Conservation (phyloP, 306 rosid species). For the Ormosia emarginata region DNA sequence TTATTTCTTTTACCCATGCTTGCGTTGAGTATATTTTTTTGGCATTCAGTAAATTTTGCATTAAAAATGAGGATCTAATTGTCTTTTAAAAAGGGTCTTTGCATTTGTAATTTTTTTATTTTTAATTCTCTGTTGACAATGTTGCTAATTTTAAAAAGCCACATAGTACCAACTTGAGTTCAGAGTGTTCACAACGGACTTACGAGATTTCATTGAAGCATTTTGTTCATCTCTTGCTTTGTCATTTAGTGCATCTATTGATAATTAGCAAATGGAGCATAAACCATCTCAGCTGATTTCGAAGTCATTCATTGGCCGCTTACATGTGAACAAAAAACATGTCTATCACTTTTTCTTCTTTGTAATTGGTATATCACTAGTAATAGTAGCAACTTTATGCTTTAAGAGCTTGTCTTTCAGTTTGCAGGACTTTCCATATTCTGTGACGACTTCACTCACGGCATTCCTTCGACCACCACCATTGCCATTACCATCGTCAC, state of each 20-base stretch:
- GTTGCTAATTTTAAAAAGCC: not conserved
- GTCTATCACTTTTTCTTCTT: constrained; percentile 33
- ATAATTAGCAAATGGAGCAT: not conserved
- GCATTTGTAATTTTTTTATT: too few species aligned
- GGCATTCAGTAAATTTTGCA: too few species aligned
- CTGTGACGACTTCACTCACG: not conserved
- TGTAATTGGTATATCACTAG: constrained; percentile 41
- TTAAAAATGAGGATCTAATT: too few species aligned
- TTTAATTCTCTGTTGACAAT: not conserved
- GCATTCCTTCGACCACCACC: not conserved
- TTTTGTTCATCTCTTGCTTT: constrained; percentile 6
- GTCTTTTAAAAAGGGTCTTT: too few species aligned
- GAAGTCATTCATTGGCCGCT: not conserved
- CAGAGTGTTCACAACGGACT: not conserved
- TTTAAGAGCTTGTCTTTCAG: constrained; percentile 28
- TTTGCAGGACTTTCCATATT: not conserved
- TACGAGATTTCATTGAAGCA: not conserved
- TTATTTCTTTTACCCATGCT: too few species aligned
- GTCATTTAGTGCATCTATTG: not conserved
- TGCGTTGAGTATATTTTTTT: too few species aligned
- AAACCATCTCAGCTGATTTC: not conserved
- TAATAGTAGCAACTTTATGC: constrained; percentile 34
- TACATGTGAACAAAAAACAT: constrained; percentile 15
- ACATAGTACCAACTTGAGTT: not conserved
- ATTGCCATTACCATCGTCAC: not conserved